phyloP scores from a whole-genome alignment of 1,139 yeast species.

The Scheffersomyces cryptocercus region DNA sequence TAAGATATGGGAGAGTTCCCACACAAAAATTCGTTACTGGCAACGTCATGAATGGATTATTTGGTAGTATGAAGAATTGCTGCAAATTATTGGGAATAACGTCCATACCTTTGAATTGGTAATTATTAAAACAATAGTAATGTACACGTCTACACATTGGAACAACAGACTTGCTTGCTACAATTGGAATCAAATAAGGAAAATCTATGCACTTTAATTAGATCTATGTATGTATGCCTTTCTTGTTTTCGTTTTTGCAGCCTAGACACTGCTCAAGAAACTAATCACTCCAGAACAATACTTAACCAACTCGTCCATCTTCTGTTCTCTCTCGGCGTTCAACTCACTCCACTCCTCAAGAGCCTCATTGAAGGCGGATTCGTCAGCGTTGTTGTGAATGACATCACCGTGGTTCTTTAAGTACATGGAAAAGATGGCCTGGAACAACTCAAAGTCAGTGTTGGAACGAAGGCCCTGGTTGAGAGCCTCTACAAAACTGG shows the following conservation, averaged over 20 bases:
- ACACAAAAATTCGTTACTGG: no score
- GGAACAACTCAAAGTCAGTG: constrained; percentile 65
- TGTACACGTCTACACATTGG: no score
- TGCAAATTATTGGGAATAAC: no score
- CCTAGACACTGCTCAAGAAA: constrained; percentile 49
- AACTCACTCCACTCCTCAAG: constrained; percentile 51
- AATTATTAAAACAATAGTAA: no score
- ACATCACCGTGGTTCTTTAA: constrained; percentile 84
- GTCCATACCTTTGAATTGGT: no score
- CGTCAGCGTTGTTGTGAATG: constrained; percentile 49
- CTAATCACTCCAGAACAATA: constrained; percentile 82
- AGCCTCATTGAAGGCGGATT: constrained; percentile 38
- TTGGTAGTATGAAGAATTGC: no score
- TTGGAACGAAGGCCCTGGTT: constrained; percentile 59
- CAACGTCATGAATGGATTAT: no score
- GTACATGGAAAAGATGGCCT: constrained; percentile 78
- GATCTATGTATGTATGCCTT: no score
- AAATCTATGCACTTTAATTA: no score
- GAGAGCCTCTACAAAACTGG: constrained; percentile 65
- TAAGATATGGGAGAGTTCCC: no score
- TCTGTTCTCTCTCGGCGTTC: constrained; percentile 44
- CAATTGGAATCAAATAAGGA: no score
- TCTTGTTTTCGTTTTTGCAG: not conserved
- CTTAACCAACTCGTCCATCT: constrained; percentile 69
- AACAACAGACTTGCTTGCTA: no score